Evolutionary conservation across 2,329 filamentous ascomycete species (phyloP).

Genomic region (Lasiodiplodia citricola): DNA sequence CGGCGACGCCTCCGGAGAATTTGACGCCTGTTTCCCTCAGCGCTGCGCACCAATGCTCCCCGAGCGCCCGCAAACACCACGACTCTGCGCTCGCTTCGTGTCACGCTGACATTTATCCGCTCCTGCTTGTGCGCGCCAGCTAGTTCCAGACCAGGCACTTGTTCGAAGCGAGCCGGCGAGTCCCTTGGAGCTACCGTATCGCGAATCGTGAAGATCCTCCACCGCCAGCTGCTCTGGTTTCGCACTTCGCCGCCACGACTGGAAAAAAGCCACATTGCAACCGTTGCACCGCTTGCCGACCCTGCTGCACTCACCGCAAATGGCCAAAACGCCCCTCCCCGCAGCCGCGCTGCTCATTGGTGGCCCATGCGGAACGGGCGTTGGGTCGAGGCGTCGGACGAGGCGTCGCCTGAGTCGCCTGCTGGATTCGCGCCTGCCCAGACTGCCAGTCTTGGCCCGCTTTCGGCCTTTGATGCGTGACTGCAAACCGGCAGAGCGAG

Average conservation of each 20-base stretch:
- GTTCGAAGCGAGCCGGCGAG: not conserved
- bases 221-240: not conserved
- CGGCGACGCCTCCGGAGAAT: constrained; percentile 8
- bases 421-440: not conserved
- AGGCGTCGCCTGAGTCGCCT: constrained; percentile 6
- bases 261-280: constrained; percentile 13
- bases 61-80: not conserved
- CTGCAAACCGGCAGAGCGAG: not conserved
- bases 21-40: not conserved
- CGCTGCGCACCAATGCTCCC: not conserved
- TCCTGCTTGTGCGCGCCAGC: not conserved
- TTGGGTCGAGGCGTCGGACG: constrained; percentile 4
- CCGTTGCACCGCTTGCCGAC: constrained; percentile 15
- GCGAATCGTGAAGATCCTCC: not conserved
- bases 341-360: not conserved
- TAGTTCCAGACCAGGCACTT: not conserved
- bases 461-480: constrained; percentile 6
- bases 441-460: not conserved
- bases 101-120: not conserved
- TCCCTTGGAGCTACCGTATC: not conserved
- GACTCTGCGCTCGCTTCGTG: not conserved
- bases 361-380: constrained; percentile 5
- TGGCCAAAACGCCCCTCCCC: constrained; percentile 1
- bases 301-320: constrained; percentile 9
- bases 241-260: not conserved